These are phyloP conservation scores for Diplodia seriata DNA, from an alignment of 2,329 filamentous ascomycete genomes.

Conservation along the genomic window DNA sequence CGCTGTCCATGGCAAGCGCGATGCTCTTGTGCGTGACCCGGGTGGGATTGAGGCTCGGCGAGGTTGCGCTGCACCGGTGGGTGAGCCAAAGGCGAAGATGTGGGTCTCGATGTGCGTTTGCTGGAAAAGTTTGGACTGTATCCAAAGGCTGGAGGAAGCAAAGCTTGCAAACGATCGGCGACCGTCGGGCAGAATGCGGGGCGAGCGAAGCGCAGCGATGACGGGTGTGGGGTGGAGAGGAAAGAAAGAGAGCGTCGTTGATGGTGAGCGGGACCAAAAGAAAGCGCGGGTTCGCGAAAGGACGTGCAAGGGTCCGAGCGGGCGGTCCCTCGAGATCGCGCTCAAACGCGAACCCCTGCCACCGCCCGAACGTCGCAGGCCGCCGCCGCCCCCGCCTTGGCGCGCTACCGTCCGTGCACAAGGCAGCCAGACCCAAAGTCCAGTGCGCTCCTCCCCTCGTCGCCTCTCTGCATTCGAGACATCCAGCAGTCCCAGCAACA, in stretches of 20 bases:
- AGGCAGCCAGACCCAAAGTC: not conserved
- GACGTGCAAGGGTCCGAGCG: slow-evolving; percentile 17
- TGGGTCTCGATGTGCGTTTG: not conserved
- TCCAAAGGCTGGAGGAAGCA: not conserved
- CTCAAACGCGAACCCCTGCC: slow-evolving; percentile 13
- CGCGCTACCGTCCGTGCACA: slow-evolving; percentile 1
- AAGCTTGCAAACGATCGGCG: not conserved
- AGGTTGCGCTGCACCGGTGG: not conserved
- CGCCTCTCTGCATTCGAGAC: not conserved
- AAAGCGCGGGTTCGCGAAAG: slow-evolving; percentile 5
- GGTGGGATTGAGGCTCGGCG: not conserved
- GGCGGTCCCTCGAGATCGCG: not conserved
- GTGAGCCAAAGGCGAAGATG: not conserved
- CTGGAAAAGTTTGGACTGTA: not conserved
- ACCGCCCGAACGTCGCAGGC: not conserved
- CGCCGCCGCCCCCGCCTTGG: slow-evolving; percentile 8
- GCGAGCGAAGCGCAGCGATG: not conserved
- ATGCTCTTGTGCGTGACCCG: not conserved
- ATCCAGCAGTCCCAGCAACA: slow-evolving; percentile 15
- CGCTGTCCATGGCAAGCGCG: slow-evolving; percentile 6
- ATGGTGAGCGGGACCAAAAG: not conserved
- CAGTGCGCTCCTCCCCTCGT: not conserved
- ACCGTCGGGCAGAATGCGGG: not conserved
- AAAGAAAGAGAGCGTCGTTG: not conserved
- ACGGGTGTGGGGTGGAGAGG: not conserved